Conservation (phyloP, 179 eudicot genomes). For the Beta lomatogona region DNA sequence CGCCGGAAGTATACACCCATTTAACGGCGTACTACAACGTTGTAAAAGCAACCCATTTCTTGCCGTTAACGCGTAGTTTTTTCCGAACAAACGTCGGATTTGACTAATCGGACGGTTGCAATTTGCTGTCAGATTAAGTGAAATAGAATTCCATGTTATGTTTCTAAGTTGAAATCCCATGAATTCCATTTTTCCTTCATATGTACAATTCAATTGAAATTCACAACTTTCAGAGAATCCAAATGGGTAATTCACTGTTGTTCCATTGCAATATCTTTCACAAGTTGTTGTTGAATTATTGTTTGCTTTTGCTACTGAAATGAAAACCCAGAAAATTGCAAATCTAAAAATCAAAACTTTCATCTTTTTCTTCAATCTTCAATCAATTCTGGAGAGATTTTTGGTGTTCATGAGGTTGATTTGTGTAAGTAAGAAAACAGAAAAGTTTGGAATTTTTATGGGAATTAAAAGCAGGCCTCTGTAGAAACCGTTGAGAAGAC, state of each 20-base stretch:
- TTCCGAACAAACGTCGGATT: conserved; percentile 30
- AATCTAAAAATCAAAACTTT: background rate
- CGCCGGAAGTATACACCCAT: conserved; percentile 45
- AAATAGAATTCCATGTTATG: conserved; percentile 42
- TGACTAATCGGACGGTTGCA: conserved; percentile 48
- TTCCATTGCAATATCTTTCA: conserved; percentile 37
- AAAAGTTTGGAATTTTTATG: background rate
- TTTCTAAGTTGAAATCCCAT: conserved; percentile 42
- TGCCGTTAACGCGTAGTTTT: conserved; percentile 40
- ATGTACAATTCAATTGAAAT: conserved; percentile 48
- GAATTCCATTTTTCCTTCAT: conserved; percentile 31
- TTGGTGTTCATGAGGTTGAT: too few relatives aligned
- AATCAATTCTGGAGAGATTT: background rate
- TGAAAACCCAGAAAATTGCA: background rate
- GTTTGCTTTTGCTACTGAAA: background rate
- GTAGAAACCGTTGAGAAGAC: conserved; percentile 27
- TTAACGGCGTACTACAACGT: conserved; percentile 33
- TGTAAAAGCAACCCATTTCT: conserved; percentile 48
- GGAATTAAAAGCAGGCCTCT: conserved; percentile 8
- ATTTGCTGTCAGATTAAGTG: conserved; percentile 46
- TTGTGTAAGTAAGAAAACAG: too few relatives aligned
- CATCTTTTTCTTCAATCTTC: background rate
- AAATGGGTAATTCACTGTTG: conserved; percentile 54
- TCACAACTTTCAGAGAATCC: conserved; percentile 58
- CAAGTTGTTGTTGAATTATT: conserved; percentile 18